phyloP scores from a whole-genome alignment of 192 early-diverging fungal genomes.

The Radiomyces spectabilis region DNA sequence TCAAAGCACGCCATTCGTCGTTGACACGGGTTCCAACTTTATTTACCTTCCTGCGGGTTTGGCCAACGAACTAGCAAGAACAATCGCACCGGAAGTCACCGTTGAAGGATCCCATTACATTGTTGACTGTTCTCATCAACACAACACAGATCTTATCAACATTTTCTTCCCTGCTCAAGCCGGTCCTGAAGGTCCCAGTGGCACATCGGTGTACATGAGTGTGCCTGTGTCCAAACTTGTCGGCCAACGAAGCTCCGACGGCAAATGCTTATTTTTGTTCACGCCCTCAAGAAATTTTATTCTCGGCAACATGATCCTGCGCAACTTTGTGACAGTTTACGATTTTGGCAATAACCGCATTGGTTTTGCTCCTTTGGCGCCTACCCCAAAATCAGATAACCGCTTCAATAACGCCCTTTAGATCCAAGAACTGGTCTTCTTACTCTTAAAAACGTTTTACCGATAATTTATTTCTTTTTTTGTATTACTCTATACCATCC shows the following conservation, averaged over 20 bases:
- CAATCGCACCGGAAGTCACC: background rate
- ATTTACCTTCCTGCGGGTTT: conserved; percentile 9
- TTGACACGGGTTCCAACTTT: conserved; percentile 19
- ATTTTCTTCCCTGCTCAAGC: conserved; percentile 2
- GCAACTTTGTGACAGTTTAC: conserved; percentile 14
- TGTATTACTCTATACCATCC: too few relatives aligned
- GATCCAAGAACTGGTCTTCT: too few relatives aligned
- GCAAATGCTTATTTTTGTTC: conserved; percentile 4
- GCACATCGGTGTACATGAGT: background rate
- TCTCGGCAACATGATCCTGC: conserved; percentile 13
- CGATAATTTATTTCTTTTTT: too few relatives aligned
- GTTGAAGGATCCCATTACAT: background rate
- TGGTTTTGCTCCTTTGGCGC: conserved; percentile 13
- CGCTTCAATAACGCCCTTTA: too few relatives aligned
- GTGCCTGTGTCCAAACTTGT: conserved; percentile 8
- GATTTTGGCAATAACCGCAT: conserved; percentile 17
- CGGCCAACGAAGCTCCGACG: background rate
- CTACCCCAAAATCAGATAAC: too few relatives aligned
- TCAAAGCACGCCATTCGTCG: background rate
- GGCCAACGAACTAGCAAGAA: conserved; percentile 3
- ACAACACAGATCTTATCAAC: background rate
- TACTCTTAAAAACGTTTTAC: too few relatives aligned
- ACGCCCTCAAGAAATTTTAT: background rate
- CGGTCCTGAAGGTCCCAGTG: background rate
- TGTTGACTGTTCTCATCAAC: conserved; percentile 5